Evolutionary conservation across 768 basidiomycete genomes (phyloP).

Genomic region (Candolleomyces efflorescens): DNA sequence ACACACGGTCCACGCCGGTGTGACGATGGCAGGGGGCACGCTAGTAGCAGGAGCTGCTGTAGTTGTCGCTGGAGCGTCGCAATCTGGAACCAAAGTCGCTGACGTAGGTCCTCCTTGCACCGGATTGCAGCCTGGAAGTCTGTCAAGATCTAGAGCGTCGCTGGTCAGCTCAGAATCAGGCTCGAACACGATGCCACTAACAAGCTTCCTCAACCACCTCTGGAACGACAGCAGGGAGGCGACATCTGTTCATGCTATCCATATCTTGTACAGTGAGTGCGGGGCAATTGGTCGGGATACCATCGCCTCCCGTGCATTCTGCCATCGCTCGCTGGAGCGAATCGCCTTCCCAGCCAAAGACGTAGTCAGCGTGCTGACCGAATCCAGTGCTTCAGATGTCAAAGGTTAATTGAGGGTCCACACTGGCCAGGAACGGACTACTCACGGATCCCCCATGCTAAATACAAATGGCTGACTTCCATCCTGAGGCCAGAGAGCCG

Average conservation of each 20-base stretch:
- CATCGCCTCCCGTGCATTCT: constrained; percentile 6
- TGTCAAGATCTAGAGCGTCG: not conserved
- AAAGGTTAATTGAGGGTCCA: not conserved
- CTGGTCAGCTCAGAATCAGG: not conserved
- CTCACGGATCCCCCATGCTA: constrained; percentile 15
- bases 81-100: constrained; percentile 4
- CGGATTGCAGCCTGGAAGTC: constrained; percentile 6
- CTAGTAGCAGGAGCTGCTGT: constrained; percentile 5
- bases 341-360: constrained; percentile 10
- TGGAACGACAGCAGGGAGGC: not conserved
- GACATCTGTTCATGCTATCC: constrained; percentile 6
- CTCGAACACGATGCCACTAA: not conserved
- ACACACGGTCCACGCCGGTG: constrained; percentile 6
- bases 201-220: constrained; percentile 3
- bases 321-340: constrained; percentile 7
- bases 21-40: constrained; percentile 13
- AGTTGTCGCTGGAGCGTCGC: constrained; percentile 6
- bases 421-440: not conserved
- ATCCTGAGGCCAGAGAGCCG: constrained; percentile 4
- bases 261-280: constrained; percentile 6
- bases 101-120: not conserved
- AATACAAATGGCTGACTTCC: constrained; percentile 11
- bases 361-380: constrained; percentile 10
- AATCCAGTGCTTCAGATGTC: not conserved
- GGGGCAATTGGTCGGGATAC: constrained; percentile 8